A percentile compares a stretch with the other conserved stretches of the same genome.
phyloP scores from a whole-genome alignment of 2,329 filamentous ascomycete species.

The Pseudopyricularia cyperi region DNA sequence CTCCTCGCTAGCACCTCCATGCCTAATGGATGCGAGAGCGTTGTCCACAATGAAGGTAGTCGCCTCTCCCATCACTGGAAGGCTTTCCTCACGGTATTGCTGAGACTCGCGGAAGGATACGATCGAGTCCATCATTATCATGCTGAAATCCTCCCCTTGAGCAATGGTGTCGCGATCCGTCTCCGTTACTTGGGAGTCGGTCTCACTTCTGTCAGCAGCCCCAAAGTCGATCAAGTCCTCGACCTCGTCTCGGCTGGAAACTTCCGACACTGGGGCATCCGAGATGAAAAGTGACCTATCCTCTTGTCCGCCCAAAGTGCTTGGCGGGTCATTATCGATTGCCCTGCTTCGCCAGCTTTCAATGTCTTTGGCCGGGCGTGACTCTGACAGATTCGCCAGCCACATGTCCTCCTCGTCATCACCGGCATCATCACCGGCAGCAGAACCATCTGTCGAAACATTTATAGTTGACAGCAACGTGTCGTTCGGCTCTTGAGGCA shows the following conservation, averaged over 20 bases:
- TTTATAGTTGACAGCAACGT: not conserved
- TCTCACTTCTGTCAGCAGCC: slow-evolving; percentile 10
- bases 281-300: not conserved
- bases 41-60: slow-evolving; percentile 44
- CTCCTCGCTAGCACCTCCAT: slow-evolving; percentile 9
- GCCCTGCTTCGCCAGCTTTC: not conserved
- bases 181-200: slow-evolving; percentile 8
- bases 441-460: not conserved
- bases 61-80: slow-evolving; percentile 38
- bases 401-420: slow-evolving; percentile 9
- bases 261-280: not conserved
- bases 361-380: not conserved
- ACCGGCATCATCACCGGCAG: not conserved
- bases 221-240: slow-evolving; percentile 4
- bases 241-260: not conserved
- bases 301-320: not conserved
- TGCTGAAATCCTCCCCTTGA: slow-evolving; percentile 15
- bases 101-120: slow-evolving; percentile 34
- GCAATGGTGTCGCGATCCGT: slow-evolving; percentile 16
- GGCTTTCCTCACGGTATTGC: slow-evolving; percentile 18
- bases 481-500: slow-evolving; percentile 4
- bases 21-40: slow-evolving; percentile 37
- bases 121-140: slow-evolving; percentile 16
- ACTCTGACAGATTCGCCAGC: slow-evolving; percentile 8
- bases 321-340: not conserved